Conservation (phyloP, 768 basidiomycete genomes). For the Lactarius vividus region DNA sequence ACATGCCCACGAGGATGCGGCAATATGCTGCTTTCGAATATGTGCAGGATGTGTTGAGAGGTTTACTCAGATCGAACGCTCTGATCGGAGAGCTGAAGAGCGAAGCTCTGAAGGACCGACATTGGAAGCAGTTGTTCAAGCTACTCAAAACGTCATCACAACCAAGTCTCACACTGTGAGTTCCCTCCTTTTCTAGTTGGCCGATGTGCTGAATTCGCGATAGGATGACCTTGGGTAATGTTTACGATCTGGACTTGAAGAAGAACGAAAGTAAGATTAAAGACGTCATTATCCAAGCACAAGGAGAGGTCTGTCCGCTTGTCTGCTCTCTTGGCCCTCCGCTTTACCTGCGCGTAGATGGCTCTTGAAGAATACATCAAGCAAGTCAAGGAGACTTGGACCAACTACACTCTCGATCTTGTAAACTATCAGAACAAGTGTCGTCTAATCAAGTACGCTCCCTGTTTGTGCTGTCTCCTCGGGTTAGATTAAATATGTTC, state of each 20-base stretch:
- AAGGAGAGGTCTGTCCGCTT: conserved; percentile 72
- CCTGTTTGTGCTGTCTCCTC: background rate
- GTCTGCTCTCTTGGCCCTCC: conserved; percentile 21
- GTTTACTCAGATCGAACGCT: conserved; percentile 84
- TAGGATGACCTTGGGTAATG: conserved; percentile 93
- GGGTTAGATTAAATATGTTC: conserved; percentile 4
- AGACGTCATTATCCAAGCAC: conserved; percentile 94
- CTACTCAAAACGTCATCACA: conserved; percentile 70
- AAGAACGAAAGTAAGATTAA: conserved; percentile 88
- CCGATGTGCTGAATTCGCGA: conserved; percentile 17
- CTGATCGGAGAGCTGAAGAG: conserved; percentile 94
- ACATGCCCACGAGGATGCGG: conserved; percentile 98
- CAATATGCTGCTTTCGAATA: conserved; percentile 99
- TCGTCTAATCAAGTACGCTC: conserved; percentile 76
- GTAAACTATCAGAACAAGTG: conserved; percentile 99
- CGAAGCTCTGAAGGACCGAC: conserved; percentile 94
- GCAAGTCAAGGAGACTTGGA: conserved; percentile 97
- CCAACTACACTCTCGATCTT: conserved; percentile 90
- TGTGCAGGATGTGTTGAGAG: conserved; percentile 86
- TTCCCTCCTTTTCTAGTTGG: conserved; percentile 8
- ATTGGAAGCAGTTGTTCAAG: conserved; percentile 98
- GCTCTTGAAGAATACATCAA: conserved; percentile 94
- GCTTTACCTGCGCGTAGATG: conserved; percentile 57
- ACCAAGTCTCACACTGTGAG: conserved; percentile 71
- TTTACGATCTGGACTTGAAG: conserved; percentile 96